Conservation (phyloP, 2,329 filamentous ascomycete genomes). For the Aspergillus quadrilineatus region DNA sequence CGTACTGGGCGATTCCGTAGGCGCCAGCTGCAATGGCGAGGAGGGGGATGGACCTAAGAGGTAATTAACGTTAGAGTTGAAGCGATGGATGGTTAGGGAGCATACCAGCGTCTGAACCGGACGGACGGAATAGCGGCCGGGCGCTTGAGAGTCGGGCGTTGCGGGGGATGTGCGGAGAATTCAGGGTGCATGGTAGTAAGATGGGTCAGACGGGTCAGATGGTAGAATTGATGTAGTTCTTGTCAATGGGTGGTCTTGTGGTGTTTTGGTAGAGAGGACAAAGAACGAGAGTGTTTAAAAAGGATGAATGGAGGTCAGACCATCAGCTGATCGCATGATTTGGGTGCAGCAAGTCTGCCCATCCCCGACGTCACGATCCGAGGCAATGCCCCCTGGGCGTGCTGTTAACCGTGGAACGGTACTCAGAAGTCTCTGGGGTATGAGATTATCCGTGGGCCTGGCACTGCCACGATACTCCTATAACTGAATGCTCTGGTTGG, state of each 20-base stretch:
- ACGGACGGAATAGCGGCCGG: conserved; percentile 6
- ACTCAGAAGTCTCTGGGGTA: neutral
- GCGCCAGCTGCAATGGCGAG: conserved; percentile 20
- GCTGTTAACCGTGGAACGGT: neutral
- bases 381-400: neutral
- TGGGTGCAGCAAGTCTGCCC: neutral
- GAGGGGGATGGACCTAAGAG: conserved; percentile 18
- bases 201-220: too few relatives aligned
- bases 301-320: neutral
- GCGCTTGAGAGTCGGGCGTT: conserved; percentile 15
- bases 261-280: neutral
- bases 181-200: conserved; percentile 1
- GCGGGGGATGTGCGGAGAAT: conserved; percentile 9
- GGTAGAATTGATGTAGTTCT: neutral
- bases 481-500: neutral
- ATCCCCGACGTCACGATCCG: neutral
- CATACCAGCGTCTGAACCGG: conserved; percentile 13
- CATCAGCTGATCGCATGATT: conserved; percentile 2
- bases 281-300: neutral
- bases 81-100: neutral
- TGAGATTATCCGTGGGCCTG: neutral
- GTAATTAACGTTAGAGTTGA: neutral
- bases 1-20: conserved; percentile 20
- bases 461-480: neutral
- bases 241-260: neutral